Evolutionary conservation across 2,329 filamentous ascomycete species (phyloP), one percentile per base, ranked within the genome.

Genomic region (Xylaria sp.): DNA sequence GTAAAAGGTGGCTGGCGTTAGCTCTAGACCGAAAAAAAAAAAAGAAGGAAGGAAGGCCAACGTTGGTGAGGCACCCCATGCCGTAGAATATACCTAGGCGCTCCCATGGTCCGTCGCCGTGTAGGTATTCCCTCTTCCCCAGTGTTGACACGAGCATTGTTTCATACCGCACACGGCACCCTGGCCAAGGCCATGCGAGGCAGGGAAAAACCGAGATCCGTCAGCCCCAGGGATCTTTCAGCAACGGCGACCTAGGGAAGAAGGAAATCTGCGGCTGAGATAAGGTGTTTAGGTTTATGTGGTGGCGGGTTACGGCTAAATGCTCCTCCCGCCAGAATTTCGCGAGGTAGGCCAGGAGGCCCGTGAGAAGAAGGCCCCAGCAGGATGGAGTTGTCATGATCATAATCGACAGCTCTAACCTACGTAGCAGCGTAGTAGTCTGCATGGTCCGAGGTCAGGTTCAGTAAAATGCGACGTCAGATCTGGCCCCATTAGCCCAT

Each of bases 101-200:
- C 26, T 21, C 38, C 21, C 40, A 21, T 29, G 47, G 16, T 29
- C 53, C 42, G 39, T 48, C 42, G 42, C 37, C 19, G n/a, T n/a
- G n/a, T n/a, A n/a, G n/a, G n/a, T n/a, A n/a, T 54, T 54, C 39
- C 50, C 45, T 44, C 43, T 48, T 51, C 59, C 43, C 52, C 19
- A 59, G n/a, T n/a, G n/a, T 59, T 56, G 58, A 61, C 55, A 61
- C 58, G 52, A 24, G 50, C 44, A 34, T 42, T 50, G 58, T 61
- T 61, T 61, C 58, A 61, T 59, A 56, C 50, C 44, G 46, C 52
- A 39, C 46, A 38, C 34, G 42, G 41, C 13, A 50, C 18, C 39
- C 45, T 38, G 56, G 52, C 47, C 24, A 22, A 4, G 38, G 40
- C 44, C 39, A 50, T 17, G 39, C 39, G 58, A 24, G 24, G 39